Percentiles rank a stretch among this genome's conserved stretches.
These are phyloP conservation scores for Pyrenopolyporus hunteri DNA, from an alignment of 495 filamentous ascomycete genomes.

Conservation along the genomic window DNA sequence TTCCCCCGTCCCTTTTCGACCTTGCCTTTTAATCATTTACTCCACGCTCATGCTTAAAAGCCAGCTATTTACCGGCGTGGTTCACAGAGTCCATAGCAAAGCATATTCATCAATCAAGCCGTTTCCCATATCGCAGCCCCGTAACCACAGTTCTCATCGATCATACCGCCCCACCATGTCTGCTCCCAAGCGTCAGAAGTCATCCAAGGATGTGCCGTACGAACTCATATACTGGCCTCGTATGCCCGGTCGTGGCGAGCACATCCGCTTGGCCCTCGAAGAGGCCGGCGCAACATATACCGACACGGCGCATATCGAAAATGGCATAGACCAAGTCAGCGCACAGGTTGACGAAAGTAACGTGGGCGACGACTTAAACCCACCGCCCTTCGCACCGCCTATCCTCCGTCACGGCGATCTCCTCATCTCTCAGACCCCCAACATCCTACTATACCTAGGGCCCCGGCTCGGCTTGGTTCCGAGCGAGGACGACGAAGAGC, in stretches of 20 bases:
- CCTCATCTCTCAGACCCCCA: conserved; percentile 66
- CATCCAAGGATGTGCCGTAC: conserved; percentile 54
- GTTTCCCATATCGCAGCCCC: not conserved
- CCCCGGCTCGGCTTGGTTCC: conserved; percentile 58
- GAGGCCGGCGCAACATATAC: conserved; percentile 63
- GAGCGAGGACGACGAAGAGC: conserved; percentile 41
- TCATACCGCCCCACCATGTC: conserved; percentile 23
- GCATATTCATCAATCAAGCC: not conserved
- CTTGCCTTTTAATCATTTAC: not conserved
- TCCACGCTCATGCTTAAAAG: conserved; percentile 5
- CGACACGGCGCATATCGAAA: conserved; percentile 57
- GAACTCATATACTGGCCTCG: conserved; percentile 69
- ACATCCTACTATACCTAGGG: conserved; percentile 68
- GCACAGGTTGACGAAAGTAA: conserved; percentile 43
- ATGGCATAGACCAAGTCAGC: conserved; percentile 47
- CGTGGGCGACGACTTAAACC: conserved; percentile 55
- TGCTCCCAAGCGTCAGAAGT: conserved; percentile 48
- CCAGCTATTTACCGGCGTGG: not conserved
- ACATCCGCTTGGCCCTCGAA: conserved; percentile 69
- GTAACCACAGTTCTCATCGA: not conserved
- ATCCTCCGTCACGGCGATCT: conserved; percentile 64
- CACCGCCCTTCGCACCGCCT: conserved; percentile 66
- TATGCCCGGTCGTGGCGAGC: conserved; percentile 69
- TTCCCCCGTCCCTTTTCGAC: too few species aligned
- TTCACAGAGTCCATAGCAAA: not conserved